Evolutionary conservation across 2,329 filamentous ascomycete genomes (phyloP).

Genomic region (Endocalyx cinctus): DNA sequence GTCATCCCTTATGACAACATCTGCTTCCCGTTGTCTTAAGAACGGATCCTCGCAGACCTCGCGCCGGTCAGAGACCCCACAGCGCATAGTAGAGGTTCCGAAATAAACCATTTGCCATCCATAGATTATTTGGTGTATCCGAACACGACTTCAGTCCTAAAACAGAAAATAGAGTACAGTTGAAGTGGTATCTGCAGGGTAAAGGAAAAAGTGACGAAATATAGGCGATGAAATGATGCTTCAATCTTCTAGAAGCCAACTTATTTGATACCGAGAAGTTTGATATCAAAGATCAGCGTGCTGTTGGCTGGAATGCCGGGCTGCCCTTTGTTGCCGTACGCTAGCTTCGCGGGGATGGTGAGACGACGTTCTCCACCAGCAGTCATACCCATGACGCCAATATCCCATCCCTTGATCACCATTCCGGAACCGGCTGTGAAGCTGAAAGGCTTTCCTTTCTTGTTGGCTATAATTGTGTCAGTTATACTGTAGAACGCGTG

Average conservation of each 20-base stretch:
- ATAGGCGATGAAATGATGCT: conserved; percentile 1
- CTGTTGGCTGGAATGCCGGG: conserved; percentile 90
- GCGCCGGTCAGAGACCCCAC: conserved; percentile 45
- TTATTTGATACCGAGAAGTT: conserved; percentile 80
- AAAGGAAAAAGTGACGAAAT: conserved; percentile 10
- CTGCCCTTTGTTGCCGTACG: conserved; percentile 79
- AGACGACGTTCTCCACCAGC: conserved; percentile 91
- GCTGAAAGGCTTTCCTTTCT: conserved; percentile 95
- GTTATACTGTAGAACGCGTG: conserved; percentile 9
- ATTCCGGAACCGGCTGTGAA: conserved; percentile 94
- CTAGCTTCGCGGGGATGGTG: conserved; percentile 79
- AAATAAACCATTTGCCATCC: too few species aligned
- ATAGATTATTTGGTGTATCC: too few species aligned
- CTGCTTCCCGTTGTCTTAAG: conserved; percentile 32
- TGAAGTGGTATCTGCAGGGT: conserved; percentile 21
- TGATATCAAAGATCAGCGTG: conserved; percentile 86
- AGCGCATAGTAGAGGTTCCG: too few species aligned
- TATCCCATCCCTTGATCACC: conserved; percentile 99
- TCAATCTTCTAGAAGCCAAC: too few species aligned
- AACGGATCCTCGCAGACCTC: conserved; percentile 38
- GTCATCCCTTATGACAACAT: conserved; percentile 42
- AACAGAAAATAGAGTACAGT: conserved; percentile 22
- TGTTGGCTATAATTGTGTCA: conserved; percentile 66
- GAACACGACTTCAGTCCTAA: too few species aligned
- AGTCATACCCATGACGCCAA: conserved; percentile 87